Evolutionary conservation across 176 grass and related monocot genomes (phyloP).

Genomic region (Ampelocalamus luodianensis): DNA sequence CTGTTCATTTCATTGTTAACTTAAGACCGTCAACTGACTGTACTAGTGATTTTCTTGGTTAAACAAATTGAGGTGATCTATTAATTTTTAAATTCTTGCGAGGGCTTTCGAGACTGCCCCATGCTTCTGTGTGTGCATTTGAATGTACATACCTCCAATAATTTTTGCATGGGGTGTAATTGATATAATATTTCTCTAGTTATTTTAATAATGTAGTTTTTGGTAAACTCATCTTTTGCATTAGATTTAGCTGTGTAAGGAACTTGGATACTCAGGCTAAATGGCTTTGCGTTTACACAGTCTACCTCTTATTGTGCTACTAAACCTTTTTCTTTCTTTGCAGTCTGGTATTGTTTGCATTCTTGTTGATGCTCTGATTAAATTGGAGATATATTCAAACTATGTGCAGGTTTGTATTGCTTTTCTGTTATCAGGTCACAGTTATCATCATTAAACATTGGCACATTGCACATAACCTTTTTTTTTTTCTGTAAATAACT

Average conservation of each 20-base stretch:
- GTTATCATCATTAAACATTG: slow-evolving; percentile 8
- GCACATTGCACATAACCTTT: not conserved
- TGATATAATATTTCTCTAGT: not conserved
- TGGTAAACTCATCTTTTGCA: slow-evolving; percentile 8
- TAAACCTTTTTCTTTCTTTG: slow-evolving; percentile 34
- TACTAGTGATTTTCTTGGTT: not conserved
- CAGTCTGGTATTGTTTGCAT: slow-evolving; percentile 61
- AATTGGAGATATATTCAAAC: slow-evolving; percentile 84
- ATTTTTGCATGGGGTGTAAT: not conserved
- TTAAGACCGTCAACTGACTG: not conserved
- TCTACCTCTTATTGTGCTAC: slow-evolving; percentile 8
- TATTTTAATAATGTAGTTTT: not conserved
- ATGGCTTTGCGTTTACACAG: slow-evolving; percentile 21
- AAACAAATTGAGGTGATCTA: not conserved
- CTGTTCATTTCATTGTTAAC: not conserved
- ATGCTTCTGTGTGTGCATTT: not conserved
- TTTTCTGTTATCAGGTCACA: not conserved
- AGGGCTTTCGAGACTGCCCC: slow-evolving; percentile 2
- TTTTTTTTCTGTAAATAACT: slow-evolving; percentile 36
- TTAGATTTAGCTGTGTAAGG: slow-evolving; percentile 1
- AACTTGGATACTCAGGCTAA: not conserved
- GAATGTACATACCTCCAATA: slow-evolving; percentile 1
- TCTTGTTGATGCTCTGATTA: slow-evolving; percentile 83
- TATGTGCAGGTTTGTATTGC: slow-evolving; percentile 75
- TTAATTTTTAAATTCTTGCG: not conserved